A percentile compares a stretch with the other conserved stretches of the same genome.
These are phyloP conservation scores for Lactarius psammicola DNA, from an alignment of 768 basidiomycete genomes.

Conservation along the genomic window DNA sequence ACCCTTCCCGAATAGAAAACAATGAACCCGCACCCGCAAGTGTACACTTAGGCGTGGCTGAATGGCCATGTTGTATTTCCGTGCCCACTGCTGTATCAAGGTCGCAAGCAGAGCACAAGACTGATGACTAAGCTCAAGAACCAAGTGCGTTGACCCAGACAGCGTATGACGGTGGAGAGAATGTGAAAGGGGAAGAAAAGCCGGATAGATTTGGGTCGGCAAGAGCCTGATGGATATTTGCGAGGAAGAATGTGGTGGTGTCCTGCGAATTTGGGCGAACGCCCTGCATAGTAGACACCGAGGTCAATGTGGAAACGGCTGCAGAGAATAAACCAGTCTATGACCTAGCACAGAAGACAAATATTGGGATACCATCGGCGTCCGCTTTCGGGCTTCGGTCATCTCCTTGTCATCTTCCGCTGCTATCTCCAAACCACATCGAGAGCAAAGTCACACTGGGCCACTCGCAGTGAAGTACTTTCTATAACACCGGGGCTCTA, in stretches of 20 bases:
- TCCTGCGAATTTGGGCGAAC: too few relatives aligned
- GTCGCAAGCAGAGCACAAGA: conserved; percentile 5
- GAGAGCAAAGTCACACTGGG: too few relatives aligned
- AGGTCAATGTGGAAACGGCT: too few relatives aligned
- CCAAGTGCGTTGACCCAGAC: conserved; percentile 9
- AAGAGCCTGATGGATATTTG: too few relatives aligned
- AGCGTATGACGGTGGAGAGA: too few relatives aligned
- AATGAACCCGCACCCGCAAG: neutral
- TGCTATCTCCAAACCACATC: neutral
- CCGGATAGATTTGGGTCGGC: neutral
- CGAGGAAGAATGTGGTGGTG: too few relatives aligned
- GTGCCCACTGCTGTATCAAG: conserved; percentile 1
- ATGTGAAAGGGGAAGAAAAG: neutral
- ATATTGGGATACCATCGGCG: too few relatives aligned
- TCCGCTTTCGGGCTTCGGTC: neutral
- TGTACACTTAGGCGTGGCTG: neutral
- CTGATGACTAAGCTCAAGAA: conserved; percentile 3
- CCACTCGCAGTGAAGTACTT: neutral
- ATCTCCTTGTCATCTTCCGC: neutral
- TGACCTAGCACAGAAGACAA: too few relatives aligned
- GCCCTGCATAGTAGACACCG: too few relatives aligned
- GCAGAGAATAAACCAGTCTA: too few relatives aligned
- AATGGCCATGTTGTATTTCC: neutral
- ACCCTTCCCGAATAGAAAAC: neutral
- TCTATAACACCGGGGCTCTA: neutral